Evolutionary conservation across 2,329 filamentous ascomycete species (phyloP).

Genomic region (Ophiostoma quercus): DNA sequence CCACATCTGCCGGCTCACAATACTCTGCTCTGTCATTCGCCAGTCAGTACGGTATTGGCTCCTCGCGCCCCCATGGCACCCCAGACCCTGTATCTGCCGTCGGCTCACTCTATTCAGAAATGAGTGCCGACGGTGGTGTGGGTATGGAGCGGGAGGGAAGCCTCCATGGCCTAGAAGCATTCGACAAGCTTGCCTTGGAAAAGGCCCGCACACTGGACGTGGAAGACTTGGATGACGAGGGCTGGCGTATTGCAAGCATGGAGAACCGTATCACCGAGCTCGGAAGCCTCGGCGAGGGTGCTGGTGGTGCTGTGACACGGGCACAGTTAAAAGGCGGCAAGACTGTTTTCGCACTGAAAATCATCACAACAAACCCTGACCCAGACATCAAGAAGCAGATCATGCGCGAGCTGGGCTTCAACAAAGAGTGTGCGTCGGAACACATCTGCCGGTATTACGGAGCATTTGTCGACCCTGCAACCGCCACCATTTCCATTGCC

Average conservation of each 20-base stretch:
- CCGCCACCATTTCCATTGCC: conserved; percentile 92
- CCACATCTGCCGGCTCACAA: conserved; percentile 80
- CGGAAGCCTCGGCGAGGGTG: conserved; percentile 87
- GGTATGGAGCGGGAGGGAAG: conserved; percentile 81
- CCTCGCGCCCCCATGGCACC: conserved; percentile 59
- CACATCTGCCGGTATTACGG: conserved; percentile 98
- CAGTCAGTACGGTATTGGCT: conserved; percentile 63
- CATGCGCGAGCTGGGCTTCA: conserved; percentile 90
- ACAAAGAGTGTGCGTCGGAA: conserved; percentile 92
- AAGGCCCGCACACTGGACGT: conserved; percentile 81
- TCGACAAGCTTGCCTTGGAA: conserved; percentile 77
- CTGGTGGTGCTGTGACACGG: conserved; percentile 88
- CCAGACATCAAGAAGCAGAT: conserved; percentile 99
- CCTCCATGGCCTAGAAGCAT: conserved; percentile 67
- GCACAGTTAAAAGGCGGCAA: conserved; percentile 86
- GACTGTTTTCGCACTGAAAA: conserved; percentile 93
- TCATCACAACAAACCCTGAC: conserved; percentile 97
- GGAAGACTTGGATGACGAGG: conserved; percentile 89
- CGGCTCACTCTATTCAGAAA: conserved; percentile 75
- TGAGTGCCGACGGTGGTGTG: conserved; percentile 61
- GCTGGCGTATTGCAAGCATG: conserved; percentile 87
- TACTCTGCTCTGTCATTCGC: conserved; percentile 80
- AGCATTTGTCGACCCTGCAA: conserved; percentile 92
- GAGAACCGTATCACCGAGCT: conserved; percentile 84
- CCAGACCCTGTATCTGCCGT: conserved; percentile 86